A percentile compares a stretch with the other conserved stretches of the same genome.
phyloP scores from a whole-genome alignment of 345 rosid species.

The Salix purpurea region DNA sequence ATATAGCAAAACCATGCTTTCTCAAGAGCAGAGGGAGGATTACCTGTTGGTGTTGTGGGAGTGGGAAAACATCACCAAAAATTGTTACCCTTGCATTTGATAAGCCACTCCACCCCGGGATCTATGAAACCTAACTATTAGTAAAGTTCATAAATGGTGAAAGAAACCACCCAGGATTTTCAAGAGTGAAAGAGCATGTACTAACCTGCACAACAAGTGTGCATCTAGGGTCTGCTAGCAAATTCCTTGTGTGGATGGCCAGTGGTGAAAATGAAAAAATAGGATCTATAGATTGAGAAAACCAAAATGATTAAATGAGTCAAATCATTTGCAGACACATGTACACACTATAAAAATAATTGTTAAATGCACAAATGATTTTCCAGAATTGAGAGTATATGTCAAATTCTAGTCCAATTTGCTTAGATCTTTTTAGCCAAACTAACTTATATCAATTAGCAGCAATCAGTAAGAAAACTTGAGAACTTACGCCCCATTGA shows the following conservation, averaged over 20 bases:
- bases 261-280: slow-evolving; percentile 89
- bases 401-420: background rate
- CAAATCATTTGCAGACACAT: background rate
- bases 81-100: slow-evolving; percentile 96
- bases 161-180: slow-evolving; percentile 3
- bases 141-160: slow-evolving; percentile 21
- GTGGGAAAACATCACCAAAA: slow-evolving; percentile 89
- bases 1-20: background rate
- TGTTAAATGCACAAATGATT: background rate
- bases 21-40: background rate
- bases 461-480: background rate
- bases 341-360: background rate
- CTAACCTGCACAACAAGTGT: slow-evolving; percentile 94
- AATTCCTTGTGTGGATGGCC: slow-evolving; percentile 90
- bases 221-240: slow-evolving; percentile 88
- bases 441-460: background rate
- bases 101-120: slow-evolving; percentile 98
- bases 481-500: slow-evolving; percentile 73
- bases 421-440: background rate
- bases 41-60: slow-evolving; percentile 84
- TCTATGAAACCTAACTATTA: slow-evolving; percentile 41
- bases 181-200: background rate
- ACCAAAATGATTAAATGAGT: background rate
- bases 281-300: slow-evolving; percentile 56
- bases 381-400: background rate